Percentiles rank a stretch among this genome's conserved stretches.
Evolutionary conservation across 228 moss, liverwort and hornwort species (phyloP).

Genomic region (Sphagnum fallax): DNA sequence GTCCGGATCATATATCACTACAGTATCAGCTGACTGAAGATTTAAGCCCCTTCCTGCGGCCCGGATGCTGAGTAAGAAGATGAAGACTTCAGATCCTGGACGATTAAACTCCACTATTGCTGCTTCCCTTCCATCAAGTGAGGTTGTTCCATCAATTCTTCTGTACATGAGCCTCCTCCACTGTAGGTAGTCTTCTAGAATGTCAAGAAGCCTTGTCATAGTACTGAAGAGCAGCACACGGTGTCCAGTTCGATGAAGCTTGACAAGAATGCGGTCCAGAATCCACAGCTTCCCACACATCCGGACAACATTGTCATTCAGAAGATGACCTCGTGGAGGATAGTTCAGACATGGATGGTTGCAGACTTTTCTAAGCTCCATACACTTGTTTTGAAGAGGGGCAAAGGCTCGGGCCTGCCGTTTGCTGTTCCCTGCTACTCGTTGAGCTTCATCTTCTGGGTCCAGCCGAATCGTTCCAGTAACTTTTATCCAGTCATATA

Average conservation of each 20-base stretch:
- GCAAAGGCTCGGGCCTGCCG: conserved; percentile 84
- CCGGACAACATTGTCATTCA: conserved; percentile 58
- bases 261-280: conserved; percentile 85
- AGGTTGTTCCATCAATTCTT: conserved; percentile 97
- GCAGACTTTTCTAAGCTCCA: conserved; percentile 97
- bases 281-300: conserved; percentile 96
- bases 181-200: conserved; percentile 89
- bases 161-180: conserved; percentile 84
- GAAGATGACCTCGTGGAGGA: conserved; percentile 72
- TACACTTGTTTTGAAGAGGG: conserved; percentile 96
- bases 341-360: conserved; percentile 94
- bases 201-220: conserved; percentile 93
- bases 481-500: conserved; percentile 98
- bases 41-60: conserved; percentile 98
- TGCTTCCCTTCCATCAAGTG: conserved; percentile 86
- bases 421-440: conserved; percentile 84
- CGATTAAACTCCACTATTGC: conserved; percentile 95
- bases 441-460: conserved; percentile 89
- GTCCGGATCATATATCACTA: conserved; percentile 97
- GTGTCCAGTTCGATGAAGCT: conserved; percentile 88
- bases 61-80: conserved; percentile 92
- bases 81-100: conserved; percentile 84
- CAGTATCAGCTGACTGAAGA: conserved; percentile 96
- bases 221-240: conserved; percentile 98
- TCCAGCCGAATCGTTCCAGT: conserved; percentile 93